phyloP scores from a whole-genome alignment of 768 basidiomycete species.

The Termitomyces titanicus region DNA sequence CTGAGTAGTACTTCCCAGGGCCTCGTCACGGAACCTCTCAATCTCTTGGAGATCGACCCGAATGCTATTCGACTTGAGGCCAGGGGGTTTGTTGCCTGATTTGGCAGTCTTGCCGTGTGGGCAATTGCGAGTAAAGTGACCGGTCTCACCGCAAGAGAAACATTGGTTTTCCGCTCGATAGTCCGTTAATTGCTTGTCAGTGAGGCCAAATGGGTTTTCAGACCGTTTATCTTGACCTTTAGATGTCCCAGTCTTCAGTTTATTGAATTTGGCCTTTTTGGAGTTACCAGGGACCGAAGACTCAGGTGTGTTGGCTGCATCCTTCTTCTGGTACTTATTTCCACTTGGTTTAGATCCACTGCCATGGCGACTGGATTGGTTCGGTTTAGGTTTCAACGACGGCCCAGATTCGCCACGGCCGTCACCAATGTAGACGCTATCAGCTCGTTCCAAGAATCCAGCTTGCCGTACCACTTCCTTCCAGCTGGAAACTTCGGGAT shows the following conservation, averaged over 20 bases:
- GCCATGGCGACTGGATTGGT: neutral
- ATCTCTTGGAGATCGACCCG: neutral
- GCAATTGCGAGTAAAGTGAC: constrained; percentile 6
- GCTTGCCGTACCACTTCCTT: constrained; percentile 20
- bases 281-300: too few species aligned
- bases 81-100: neutral
- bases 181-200: neutral
- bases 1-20: neutral
- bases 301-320: too few species aligned
- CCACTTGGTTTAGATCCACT: neutral
- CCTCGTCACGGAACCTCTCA: neutral
- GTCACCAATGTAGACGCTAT: neutral
- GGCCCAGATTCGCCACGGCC: neutral
- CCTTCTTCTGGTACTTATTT: neutral
- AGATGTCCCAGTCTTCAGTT: neutral
- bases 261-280: neutral
- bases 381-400: too few species aligned
- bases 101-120: neutral
- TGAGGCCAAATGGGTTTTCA: too few species aligned
- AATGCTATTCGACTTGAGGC: neutral
- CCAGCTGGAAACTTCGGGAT: constrained; percentile 23
- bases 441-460: constrained; percentile 22
- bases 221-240: too few species aligned
- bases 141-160: constrained; percentile 5
- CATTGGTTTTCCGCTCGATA: constrained; percentile 2